Percentiles rank a stretch among this genome's conserved stretches.
phyloP scores from a whole-genome alignment of 371 early-diverging fungal genomes.

The Caulochytrium protostelioides region DNA sequence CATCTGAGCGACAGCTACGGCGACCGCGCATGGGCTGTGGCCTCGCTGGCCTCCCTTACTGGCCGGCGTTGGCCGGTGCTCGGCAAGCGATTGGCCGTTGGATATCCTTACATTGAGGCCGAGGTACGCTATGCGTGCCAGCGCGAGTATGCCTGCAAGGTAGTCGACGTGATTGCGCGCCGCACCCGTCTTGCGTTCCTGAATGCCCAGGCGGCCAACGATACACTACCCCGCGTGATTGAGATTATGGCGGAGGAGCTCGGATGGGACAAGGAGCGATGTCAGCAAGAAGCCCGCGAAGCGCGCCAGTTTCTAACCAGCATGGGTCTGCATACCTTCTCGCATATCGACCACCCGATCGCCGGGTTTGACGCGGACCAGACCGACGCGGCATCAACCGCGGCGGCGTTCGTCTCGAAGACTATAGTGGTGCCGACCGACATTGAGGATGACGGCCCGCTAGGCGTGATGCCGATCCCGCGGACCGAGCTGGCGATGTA shows the following conservation, averaged over 20 bases:
- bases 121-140: slow-evolving; percentile 86
- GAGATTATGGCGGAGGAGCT: slow-evolving; percentile 82
- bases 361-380: not conserved
- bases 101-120: slow-evolving; percentile 83
- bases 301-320: slow-evolving; percentile 55
- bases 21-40: slow-evolving; percentile 81
- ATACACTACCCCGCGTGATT: slow-evolving; percentile 65
- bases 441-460: too few species aligned
- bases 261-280: slow-evolving; percentile 46
- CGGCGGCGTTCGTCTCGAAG: not conserved
- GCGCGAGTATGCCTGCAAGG: slow-evolving; percentile 75
- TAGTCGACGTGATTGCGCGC: slow-evolving; percentile 74
- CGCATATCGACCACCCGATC: not conserved
- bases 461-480: too few species aligned
- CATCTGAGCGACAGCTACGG: slow-evolving; percentile 87
- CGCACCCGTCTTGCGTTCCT: slow-evolving; percentile 87
- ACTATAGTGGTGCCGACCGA: not conserved
- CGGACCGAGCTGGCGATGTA: too few species aligned
- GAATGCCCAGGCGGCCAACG: slow-evolving; percentile 76
- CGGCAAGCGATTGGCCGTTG: slow-evolving; percentile 54
- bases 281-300: slow-evolving; percentile 40
- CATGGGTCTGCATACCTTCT: slow-evolving; percentile 60
- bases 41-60: slow-evolving; percentile 49
- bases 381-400: not conserved
- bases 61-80: slow-evolving; percentile 52